phyloP scores from a whole-genome alignment of 2,329 filamentous ascomycete genomes.

The Trichoderma koningiopsis region DNA sequence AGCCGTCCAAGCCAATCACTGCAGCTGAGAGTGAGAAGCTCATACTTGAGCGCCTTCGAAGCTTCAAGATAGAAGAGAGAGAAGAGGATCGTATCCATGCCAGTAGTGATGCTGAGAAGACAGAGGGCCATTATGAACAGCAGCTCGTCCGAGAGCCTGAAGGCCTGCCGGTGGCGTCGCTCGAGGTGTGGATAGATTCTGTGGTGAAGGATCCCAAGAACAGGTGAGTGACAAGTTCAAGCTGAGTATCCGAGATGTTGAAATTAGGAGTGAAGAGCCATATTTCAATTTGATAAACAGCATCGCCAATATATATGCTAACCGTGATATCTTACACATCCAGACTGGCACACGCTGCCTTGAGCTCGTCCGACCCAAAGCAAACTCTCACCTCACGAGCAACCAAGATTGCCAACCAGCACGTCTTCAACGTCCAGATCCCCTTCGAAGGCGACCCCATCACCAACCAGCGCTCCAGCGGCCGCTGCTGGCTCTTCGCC shows the following conservation, averaged over 20 bases:
- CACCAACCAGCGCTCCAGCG: constrained; percentile 80
- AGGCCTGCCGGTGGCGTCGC: constrained; percentile 53
- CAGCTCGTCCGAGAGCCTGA: constrained; percentile 39
- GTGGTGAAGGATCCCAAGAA: constrained; percentile 67
- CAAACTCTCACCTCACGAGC: constrained; percentile 66
- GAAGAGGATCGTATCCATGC: constrained; percentile 58
- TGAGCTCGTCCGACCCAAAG: constrained; percentile 68
- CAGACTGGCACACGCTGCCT: constrained; percentile 73
- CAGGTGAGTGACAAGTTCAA: constrained; percentile 47
- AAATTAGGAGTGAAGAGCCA: not conserved
- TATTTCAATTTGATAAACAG: too few species aligned
- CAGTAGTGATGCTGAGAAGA: constrained; percentile 41
- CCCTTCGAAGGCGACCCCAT: constrained; percentile 80
- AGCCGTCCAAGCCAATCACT: constrained; percentile 45
- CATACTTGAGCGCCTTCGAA: constrained; percentile 47
- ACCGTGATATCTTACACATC: not conserved
- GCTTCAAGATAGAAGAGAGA: constrained; percentile 51
- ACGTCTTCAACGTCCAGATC: constrained; percentile 82
- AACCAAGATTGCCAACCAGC: constrained; percentile 67
- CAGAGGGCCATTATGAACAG: not conserved
- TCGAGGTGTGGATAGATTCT: constrained; percentile 62
- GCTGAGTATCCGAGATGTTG: not conserved
- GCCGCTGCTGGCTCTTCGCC: constrained; percentile 90
- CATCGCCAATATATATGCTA: not conserved
- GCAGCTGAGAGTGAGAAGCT: constrained; percentile 46